Evolutionary conservation across 805 yeast species (phyloP), one percentile per base, ranked within the genome.

Genomic region (Saccharomycopsis babjevae): DNA sequence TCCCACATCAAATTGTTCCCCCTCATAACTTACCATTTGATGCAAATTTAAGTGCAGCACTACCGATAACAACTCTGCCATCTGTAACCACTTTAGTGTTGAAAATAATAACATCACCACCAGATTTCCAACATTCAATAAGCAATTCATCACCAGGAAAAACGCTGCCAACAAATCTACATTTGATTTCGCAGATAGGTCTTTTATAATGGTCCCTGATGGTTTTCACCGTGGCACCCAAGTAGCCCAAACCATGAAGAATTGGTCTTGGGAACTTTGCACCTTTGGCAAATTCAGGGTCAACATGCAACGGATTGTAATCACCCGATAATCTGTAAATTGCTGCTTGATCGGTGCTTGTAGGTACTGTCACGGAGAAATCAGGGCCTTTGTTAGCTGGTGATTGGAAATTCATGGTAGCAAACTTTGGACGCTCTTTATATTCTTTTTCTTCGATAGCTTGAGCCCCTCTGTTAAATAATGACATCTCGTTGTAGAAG

Each of bases 241-340:
- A 83, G 20, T 89, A 81, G 69, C 96, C 88, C 74, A 93, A 80
- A 52, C 99, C 99, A 75, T 93, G 99, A 66, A 93, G 80, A 67
- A 93, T 93, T 57, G 99, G 99, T 60, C 77, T 76, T 57, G 83
- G 84, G 72, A 93, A 93, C 64, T 86, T 87, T 56, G 93, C 97
- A 61, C 88, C 88, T 65, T 85, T 82, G 16, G 98, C 97, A 74
- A 92, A 87, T 36, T 72, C 78, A 20, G 98, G 97, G 75, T 93
- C 98, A 71, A 93, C 86, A 76, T 92, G 99, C 68, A 93, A 80
- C 63, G 99, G 99, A 74, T 93, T 93, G 73, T 85, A 85, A 77
- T 93, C 99, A 59, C 97, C 98, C 64, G 93, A 86, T 64, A 93
- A 78, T 72, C 99, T 83, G 77, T 93, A 93, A 60, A 92, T 74